Evolutionary conservation across 2,329 filamentous ascomycete species (phyloP).

Genomic region (Fonsecaea nubica): DNA sequence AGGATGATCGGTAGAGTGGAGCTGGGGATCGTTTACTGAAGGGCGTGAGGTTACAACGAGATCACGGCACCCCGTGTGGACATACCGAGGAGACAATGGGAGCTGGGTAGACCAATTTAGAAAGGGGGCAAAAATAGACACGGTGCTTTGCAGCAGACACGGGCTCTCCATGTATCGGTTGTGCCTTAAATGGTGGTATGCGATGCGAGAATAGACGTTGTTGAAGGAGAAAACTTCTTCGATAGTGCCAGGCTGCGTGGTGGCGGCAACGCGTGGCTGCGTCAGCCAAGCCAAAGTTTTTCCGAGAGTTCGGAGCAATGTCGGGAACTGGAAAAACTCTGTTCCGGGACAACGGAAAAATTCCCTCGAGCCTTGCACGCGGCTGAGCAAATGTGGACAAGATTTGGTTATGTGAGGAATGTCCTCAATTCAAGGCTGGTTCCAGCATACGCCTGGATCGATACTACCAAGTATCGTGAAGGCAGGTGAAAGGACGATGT

Average conservation of each 20-base stretch:
- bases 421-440: not conserved
- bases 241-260: not conserved
- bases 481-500: conserved; percentile 36
- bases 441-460: not conserved
- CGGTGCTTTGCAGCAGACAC: not conserved
- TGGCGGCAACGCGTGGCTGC: not conserved
- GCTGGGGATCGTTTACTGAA: not conserved
- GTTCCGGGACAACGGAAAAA: not conserved
- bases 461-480: conserved; percentile 32
- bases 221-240: not conserved
- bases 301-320: not conserved
- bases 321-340: not conserved
- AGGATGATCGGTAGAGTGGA: conserved; percentile 1
- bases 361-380: not conserved
- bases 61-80: not conserved
- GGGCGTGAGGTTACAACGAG: conserved; percentile 11
- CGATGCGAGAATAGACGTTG: not conserved
- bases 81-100: not conserved
- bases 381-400: conserved; percentile 29
- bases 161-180: not conserved
- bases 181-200: not conserved
- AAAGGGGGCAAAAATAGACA: not conserved
- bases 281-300: not conserved
- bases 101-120: not conserved
- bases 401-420: conserved; percentile 30